A percentile compares a stretch with the other conserved stretches of the same genome.
These are phyloP conservation scores for Vanrija humicola DNA, from an alignment of 1,284 basidiomycete genomes.

Conservation along the genomic window DNA sequence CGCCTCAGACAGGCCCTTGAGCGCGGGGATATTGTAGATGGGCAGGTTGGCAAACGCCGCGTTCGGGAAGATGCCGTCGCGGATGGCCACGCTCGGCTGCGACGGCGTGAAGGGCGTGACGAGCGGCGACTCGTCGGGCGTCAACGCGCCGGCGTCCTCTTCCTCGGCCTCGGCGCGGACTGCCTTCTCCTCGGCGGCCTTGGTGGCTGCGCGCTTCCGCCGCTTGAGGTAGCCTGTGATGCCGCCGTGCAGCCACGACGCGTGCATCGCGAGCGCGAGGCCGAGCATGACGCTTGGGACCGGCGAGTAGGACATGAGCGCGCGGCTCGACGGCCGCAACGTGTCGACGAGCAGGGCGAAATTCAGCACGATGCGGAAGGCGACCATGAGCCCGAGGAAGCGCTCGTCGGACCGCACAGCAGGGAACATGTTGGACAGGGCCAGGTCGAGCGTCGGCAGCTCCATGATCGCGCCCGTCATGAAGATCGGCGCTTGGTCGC, in stretches of 20 bases:
- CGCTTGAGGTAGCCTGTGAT: slow-evolving; percentile 55
- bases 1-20: slow-evolving; percentile 18
- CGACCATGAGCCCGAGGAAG: slow-evolving; percentile 57
- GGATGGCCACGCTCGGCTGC: slow-evolving; percentile 18
- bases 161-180: background rate
- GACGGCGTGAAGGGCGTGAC: slow-evolving; percentile 41
- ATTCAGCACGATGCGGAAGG: slow-evolving; percentile 57
- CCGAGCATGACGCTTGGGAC: slow-evolving; percentile 51
- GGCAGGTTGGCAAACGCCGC: slow-evolving; percentile 16
- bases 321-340: slow-evolving; percentile 42
- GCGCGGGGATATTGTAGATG: slow-evolving; percentile 17
- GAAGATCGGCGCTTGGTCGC: slow-evolving; percentile 54
- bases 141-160: slow-evolving; percentile 7
- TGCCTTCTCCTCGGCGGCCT: background rate
- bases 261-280: slow-evolving; percentile 56
- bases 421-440: slow-evolving; percentile 54
- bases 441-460: slow-evolving; percentile 60
- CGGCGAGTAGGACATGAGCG: slow-evolving; percentile 40
- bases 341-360: slow-evolving; percentile 50
- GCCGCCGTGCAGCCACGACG: slow-evolving; percentile 57
- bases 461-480: slow-evolving; percentile 57
- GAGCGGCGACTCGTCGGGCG: slow-evolving; percentile 42
- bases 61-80: slow-evolving; percentile 25
- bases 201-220: slow-evolving; percentile 5
- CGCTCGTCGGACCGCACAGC: slow-evolving; percentile 53